Evolutionary conservation across 106 monocot genomes (phyloP), one percentile per base, ranked within the genome.

Genomic region (Acorus gramineus): DNA sequence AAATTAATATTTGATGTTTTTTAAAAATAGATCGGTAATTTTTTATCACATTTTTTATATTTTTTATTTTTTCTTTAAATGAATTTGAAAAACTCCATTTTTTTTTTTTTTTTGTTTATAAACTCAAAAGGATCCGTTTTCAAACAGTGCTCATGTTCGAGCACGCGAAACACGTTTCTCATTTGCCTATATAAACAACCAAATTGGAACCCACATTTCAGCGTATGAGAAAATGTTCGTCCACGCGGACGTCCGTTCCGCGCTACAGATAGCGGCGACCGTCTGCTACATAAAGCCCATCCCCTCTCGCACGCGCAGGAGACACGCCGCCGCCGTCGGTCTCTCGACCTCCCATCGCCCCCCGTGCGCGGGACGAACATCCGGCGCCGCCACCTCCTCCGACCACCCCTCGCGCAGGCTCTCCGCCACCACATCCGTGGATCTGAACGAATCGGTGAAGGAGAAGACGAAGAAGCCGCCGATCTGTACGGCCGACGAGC

Each of bases 401-500:
- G 4, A 6, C 61, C 12, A 28, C 14, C 6, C n/a, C 63, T 3
- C 53, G 52, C 42, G 13, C 4, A 47, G 14, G 59, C 11, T 5
- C 12, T 11, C 9, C 5, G 13, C 54, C n/a, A 10, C 42, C 44
- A 68, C 68, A 11, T 28, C 43, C 7, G 46, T 13, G 9, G 0
- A 46, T 48, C 44, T 8, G 46, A 4, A 6, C 11, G 52, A 58
- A 51, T 11, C 65, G 0, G 9, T 42, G 10, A 42, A 57, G 5
- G 8, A 11, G 3, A 67, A 14, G 52, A 65, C 4, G 43, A 70
- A 67, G 56, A 80, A 71, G 61, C 73, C 80, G 56, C 11, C 52
- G 44, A 42, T 70, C 14, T 78, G 82, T 66, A 85, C 90, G 49
- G 85, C 85, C 9, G 92, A 92, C 64, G 92, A 92, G 75, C 81